phyloP scores from a whole-genome alignment of 805 yeast genomes.

The Kuraishia borneana region DNA sequence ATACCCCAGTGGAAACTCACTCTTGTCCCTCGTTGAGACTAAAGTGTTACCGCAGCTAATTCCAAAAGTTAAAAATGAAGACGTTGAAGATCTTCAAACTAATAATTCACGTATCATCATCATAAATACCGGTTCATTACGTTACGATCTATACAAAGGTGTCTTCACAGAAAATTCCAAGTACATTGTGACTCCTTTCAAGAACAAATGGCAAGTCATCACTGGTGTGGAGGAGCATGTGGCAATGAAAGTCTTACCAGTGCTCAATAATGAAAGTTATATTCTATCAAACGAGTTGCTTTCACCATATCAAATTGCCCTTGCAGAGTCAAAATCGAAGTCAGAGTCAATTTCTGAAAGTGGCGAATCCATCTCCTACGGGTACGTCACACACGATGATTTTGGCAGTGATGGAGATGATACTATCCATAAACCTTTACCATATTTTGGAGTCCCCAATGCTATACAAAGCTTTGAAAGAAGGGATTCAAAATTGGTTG shows the following conservation, averaged over 20 bases:
- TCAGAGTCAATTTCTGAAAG: background rate
- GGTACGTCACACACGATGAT: constrained; percentile 80
- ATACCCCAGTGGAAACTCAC: constrained; percentile 39
- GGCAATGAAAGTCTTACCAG: constrained; percentile 42
- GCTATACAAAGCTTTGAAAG: constrained; percentile 48
- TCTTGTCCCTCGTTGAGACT: constrained; percentile 48
- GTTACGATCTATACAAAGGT: constrained; percentile 82
- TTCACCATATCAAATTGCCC: constrained; percentile 14
- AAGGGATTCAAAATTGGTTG: constrained; percentile 27
- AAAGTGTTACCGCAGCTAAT: constrained; percentile 37
- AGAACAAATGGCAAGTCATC: constrained; percentile 66
- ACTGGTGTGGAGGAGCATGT: constrained; percentile 42
- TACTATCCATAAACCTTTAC: constrained; percentile 51
- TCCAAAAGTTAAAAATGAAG: constrained; percentile 7
- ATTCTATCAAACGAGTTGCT: constrained; percentile 17
- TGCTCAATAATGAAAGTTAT: constrained; percentile 46
- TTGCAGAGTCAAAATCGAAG: background rate
- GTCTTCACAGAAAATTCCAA: constrained; percentile 72
- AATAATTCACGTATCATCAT: constrained; percentile 39
- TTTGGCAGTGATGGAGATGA: constrained; percentile 84
- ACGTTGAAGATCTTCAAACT: constrained; percentile 12
- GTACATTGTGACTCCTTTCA: constrained; percentile 77
- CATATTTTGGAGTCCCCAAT: constrained; percentile 60
- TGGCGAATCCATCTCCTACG: constrained; percentile 29
- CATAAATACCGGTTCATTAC: constrained; percentile 78